phyloP scores from a whole-genome alignment of 306 rosid species.

The Quercus berberidifolia region DNA sequence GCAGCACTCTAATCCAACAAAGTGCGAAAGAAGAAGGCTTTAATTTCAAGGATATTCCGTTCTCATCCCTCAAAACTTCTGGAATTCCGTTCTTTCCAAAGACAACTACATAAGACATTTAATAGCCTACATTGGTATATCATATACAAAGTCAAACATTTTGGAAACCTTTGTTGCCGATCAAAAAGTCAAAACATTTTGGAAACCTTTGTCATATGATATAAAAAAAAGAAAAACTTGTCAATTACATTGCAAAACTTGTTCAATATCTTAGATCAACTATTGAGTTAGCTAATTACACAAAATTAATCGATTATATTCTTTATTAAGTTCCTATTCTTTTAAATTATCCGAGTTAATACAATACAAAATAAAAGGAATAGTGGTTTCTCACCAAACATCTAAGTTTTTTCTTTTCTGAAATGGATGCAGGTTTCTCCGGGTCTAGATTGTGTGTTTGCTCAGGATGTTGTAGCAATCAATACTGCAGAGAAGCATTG shows the following conservation, averaged over 20 bases:
- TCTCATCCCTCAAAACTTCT: too few relatives aligned
- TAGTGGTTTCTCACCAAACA: neutral
- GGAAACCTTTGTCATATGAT: neutral
- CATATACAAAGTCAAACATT: too few relatives aligned
- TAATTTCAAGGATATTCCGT: too few relatives aligned
- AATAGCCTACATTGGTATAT: neutral
- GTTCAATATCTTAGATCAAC: neutral
- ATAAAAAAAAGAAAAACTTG: neutral
- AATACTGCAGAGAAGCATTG: constrained; percentile 56
- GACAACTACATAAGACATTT: neutral
- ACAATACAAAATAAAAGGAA: neutral
- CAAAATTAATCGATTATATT: neutral
- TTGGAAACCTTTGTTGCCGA: too few relatives aligned
- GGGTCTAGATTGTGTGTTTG: constrained; percentile 63
- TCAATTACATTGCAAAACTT: neutral
- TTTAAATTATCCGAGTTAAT: constrained; percentile 1
- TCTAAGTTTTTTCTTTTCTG: neutral
- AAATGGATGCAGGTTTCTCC: constrained; percentile 60
- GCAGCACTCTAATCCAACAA: too few relatives aligned
- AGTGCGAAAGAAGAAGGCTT: too few relatives aligned
- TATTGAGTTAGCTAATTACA: neutral
- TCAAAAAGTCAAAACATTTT: neutral
- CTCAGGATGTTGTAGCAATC: constrained; percentile 65
- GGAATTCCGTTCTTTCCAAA: too few relatives aligned
- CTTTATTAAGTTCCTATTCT: constrained; percentile 8